Conservation (phyloP, 2,329 filamentous ascomycete species). For the Orbilia quercus region DNA sequence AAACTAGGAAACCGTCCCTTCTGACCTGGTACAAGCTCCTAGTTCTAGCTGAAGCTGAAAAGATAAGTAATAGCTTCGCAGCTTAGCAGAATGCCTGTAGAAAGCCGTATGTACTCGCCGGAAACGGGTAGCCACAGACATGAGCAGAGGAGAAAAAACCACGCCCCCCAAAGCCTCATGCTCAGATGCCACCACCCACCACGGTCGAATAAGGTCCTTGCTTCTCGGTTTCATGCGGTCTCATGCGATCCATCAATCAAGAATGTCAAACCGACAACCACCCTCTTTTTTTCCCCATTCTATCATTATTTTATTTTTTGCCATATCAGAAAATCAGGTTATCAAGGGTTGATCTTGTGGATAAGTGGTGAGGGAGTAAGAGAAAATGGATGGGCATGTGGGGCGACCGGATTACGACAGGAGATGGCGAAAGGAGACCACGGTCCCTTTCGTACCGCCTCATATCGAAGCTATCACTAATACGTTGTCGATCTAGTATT, state of each 20-base stretch:
- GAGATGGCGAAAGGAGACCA: conserved; percentile 19
- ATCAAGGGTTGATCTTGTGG: conserved; percentile 30
- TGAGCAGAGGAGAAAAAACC: conserved; percentile 7
- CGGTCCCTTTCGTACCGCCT: conserved; percentile 1
- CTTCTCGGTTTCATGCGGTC: conserved; percentile 54
- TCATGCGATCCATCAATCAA: conserved; percentile 54
- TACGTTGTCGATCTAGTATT: conserved; percentile 17
- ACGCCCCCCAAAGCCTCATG: conserved; percentile 39
- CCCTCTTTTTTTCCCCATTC: conserved; percentile 14
- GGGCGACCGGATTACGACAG: conserved; percentile 35
- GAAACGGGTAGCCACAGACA: conserved; percentile 55
- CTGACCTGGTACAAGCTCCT: conserved; percentile 11
- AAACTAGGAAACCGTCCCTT: conserved; percentile 6
- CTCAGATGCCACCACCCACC: conserved; percentile 12
- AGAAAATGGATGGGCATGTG: conserved; percentile 37
- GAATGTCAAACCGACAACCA: conserved; percentile 52
- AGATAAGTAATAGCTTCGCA: conserved; percentile 19
- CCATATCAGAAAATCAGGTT: conserved; percentile 34
- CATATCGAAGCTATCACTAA: conserved; percentile 39
- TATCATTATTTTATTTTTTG: conserved; percentile 4
- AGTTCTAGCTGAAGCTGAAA: conserved; percentile 6
- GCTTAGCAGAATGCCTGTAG: conserved; percentile 29
- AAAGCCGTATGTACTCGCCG: conserved; percentile 49
- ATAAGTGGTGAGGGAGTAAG: conserved; percentile 7
- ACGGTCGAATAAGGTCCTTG: conserved; percentile 24